A percentile compares a stretch with the other conserved stretches of the same genome.
These are phyloP conservation scores for Debaryomyces psychrophilus DNA, from an alignment of 1,139 yeast genomes.

Conservation along the genomic window DNA sequence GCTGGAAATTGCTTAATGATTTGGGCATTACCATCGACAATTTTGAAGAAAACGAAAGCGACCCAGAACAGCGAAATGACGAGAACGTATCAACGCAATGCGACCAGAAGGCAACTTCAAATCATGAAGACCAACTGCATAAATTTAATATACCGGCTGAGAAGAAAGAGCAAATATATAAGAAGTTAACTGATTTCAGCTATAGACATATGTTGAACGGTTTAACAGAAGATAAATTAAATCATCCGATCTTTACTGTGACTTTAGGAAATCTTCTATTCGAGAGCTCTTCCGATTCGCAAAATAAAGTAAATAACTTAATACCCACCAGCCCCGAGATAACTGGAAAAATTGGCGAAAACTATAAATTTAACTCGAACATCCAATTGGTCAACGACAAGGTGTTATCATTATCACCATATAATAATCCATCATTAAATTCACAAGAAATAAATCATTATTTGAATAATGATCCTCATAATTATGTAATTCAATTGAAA, in stretches of 20 bases:
- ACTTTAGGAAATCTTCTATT: slow-evolving; percentile 43
- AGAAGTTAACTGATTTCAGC: slow-evolving; percentile 17
- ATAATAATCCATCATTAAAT: slow-evolving; percentile 22
- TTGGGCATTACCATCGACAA: slow-evolving; percentile 18
- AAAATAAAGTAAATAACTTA: slow-evolving; percentile 4
- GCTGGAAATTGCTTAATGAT: slow-evolving; percentile 26
- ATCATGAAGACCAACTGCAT: not conserved
- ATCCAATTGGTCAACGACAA: slow-evolving; percentile 45
- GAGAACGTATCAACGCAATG: not conserved
- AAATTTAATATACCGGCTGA: slow-evolving; percentile 10
- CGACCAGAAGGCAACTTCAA: not conserved
- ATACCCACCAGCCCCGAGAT: slow-evolving; percentile 14
- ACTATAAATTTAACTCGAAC: slow-evolving; percentile 44
- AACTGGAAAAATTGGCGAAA: not conserved
- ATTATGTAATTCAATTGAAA: slow-evolving; percentile 47
- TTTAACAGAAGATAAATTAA: slow-evolving; percentile 13
- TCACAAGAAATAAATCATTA: slow-evolving; percentile 25
- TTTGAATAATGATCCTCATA: slow-evolving; percentile 36
- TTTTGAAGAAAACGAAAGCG: not conserved
- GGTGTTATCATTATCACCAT: slow-evolving; percentile 38
- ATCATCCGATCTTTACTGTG: slow-evolving; percentile 36
- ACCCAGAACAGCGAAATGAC: not conserved
- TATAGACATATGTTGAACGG: slow-evolving; percentile 19
- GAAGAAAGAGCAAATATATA: slow-evolving; percentile 20
- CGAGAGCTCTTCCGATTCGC: slow-evolving; percentile 19